Base-by-base conservation (phyloP, 139 green algal species). In the Chlorella sp. region DNA sequence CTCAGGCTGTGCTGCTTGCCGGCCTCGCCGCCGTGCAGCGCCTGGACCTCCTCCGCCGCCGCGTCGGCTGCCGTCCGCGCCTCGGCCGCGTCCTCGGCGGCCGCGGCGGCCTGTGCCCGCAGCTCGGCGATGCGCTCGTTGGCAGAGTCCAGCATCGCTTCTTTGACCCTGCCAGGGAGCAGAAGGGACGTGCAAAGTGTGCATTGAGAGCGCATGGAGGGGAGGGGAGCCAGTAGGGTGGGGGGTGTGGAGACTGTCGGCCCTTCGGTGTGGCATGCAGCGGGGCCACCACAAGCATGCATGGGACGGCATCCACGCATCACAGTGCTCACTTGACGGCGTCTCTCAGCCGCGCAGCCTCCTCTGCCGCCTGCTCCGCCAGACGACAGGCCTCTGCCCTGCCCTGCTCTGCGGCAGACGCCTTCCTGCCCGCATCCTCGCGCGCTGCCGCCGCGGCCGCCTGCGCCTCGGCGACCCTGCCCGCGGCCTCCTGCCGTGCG, bases 131-230 rank as follows among this genome's bases (percentile, higher is more conserved):
- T 84, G 40, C 80, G 87, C 29, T 85, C 82, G 55, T 95, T 87
- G 38, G 90, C 90, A 67, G 82, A 89, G 79, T 93, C 87, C 31
- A 95, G 69, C 89, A 93, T 93, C 3, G 86, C 87, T 21, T 80
- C 74, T 73, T 93, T 95, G 27, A 93, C 79, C 90, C 62, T 79
- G 71, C 42, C 19, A 14, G 8, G 5, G 14, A 48, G 35, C 17
- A 29, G 11, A n/a, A n/a, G n/a, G n/a, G n/a, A n/a, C n/a, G n/a
- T n/a, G n/a, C n/a, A n/a, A n/a, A n/a, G n/a, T n/a, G n/a, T n/a
- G n/a, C n/a, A n/a, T n/a, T n/a, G n/a, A n/a, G n/a, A n/a, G n/a
- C n/a, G n/a, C n/a, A n/a, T n/a, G n/a, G n/a, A n/a, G n/a, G n/a
- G n/a, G n/a, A n/a, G n/a, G n/a, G n/a, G n/a, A n/a, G n/a, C n/a